Base-by-base conservation (phyloP, 2,329 filamentous ascomycete species). In the Curvularia spicifera region DNA sequence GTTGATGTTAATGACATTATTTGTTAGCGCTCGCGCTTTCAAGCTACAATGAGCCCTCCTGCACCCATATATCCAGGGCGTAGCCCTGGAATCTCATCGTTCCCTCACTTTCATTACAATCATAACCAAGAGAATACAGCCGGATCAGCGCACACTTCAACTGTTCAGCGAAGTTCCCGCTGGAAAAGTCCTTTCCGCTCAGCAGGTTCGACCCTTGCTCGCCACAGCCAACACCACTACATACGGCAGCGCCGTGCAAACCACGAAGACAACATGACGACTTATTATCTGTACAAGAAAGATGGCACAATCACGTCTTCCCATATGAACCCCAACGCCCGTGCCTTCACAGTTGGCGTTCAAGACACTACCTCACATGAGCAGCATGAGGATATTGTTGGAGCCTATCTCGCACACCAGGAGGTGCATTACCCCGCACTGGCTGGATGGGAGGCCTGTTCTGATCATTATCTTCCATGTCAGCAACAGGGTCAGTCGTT, bases 391-490 rank as follows among this genome's bases (percentile, higher is more conserved):
- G 59, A 64, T 35, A 24, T 50, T 28, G 59, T 62, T 20, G 61
- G 61, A 52, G 59, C 61, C 24, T 62, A 53, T 33, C 49, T 64
- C 9, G 54, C 61, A 24, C 44, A 29, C 13, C 51, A 59, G 18
- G 29, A 31, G 7, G 45, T 47, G 9, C 7, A 9, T 2, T 46
- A 62, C 44, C 53, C 43, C 50, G 44, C 43, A 37, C 28, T 24
- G 28, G 31, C 13, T 13, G 8, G 13, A 10, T n/a, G 29, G 12
- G 28, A 10, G 13, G 4, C 12, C n/a, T n/a, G 45, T 18, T 24
- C 48, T 18, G 13, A 15, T 22, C 45, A 43, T 18, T 7, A 5
- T 8, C 20, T 40, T n/a, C 10, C 46, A 18, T n/a, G 13, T n/a
- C 28, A 33, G 22, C 24, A 24, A 20, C 20, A n/a, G 18, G 39